A percentile compares a stretch with the other conserved stretches of the same genome.
These are phyloP conservation scores for Nothopassalora personata DNA, from an alignment of 2,329 filamentous ascomycete genomes.

Conservation along the genomic window DNA sequence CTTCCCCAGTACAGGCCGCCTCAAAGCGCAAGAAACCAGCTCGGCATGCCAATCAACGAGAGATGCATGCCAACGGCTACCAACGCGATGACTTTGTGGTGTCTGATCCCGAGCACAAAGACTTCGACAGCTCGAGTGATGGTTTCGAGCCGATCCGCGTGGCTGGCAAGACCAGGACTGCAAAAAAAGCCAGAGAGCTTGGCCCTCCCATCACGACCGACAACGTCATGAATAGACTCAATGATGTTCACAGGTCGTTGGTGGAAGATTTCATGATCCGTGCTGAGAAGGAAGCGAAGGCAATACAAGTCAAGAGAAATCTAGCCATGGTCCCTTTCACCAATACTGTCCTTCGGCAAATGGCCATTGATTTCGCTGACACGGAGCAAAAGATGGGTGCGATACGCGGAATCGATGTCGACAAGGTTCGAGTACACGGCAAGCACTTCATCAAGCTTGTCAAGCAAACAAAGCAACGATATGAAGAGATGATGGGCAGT, in stretches of 20 bases:
- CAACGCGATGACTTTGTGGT: conserved; percentile 35
- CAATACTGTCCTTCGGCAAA: conserved; percentile 63
- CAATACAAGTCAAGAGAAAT: conserved; percentile 55
- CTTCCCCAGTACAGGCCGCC: conserved; percentile 54
- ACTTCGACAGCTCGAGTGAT: conserved; percentile 32
- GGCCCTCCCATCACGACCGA: conserved; percentile 58
- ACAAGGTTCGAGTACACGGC: conserved; percentile 60
- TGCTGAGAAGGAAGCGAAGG: conserved; percentile 57
- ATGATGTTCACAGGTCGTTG: conserved; percentile 57
- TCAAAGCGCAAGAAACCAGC: conserved; percentile 34
- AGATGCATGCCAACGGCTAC: conserved; percentile 32
- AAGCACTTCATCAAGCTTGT: conserved; percentile 57
- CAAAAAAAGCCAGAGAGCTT: conserved; percentile 34
- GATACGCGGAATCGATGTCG: conserved; percentile 58
- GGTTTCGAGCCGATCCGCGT: conserved; percentile 42
- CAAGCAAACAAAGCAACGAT: conserved; percentile 31
- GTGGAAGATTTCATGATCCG: conserved; percentile 61
- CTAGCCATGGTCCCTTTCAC: conserved; percentile 60
- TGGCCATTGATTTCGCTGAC: conserved; percentile 65
- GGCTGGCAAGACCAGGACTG: conserved; percentile 37
- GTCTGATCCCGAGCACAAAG: conserved; percentile 26
- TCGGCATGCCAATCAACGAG: conserved; percentile 23
- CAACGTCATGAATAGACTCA: conserved; percentile 49
- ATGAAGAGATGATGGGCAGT: conserved; percentile 39
- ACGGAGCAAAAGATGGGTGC: conserved; percentile 56